Conservation (phyloP, 2,329 filamentous ascomycete genomes). For the Dactylellina parvicollis region DNA sequence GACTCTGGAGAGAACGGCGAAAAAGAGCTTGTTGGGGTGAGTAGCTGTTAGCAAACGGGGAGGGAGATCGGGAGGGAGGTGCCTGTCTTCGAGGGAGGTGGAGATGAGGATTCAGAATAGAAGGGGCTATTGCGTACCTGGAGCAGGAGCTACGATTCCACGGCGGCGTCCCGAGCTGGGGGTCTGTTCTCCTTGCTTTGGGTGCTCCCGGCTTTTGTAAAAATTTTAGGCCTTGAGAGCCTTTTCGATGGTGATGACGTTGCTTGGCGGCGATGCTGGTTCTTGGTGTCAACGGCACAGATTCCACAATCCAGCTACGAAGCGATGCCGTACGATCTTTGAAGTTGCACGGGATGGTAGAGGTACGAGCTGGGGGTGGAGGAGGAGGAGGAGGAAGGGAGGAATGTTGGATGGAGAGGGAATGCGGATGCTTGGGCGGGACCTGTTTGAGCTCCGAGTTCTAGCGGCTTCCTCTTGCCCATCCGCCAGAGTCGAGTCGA, state of each 20-base stretch:
- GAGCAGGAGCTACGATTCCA: constrained; percentile 5
- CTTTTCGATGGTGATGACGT: no score
- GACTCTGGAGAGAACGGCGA: not conserved
- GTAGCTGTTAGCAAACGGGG: not conserved
- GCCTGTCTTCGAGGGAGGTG: no score
- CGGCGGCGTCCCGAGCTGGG: no score
- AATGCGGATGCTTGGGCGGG: not conserved
- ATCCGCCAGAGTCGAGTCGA: no score
- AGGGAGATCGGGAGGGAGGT: constrained; percentile 1
- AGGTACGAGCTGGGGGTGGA: no score
- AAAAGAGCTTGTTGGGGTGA: constrained; percentile 11
- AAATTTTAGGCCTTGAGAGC: no score
- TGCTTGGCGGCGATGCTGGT: constrained; percentile 37
- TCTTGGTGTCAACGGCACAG: constrained; percentile 7
- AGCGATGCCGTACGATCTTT: no score
- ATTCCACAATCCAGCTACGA: not conserved
- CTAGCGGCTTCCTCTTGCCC: constrained; percentile 42
- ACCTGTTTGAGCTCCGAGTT: constrained; percentile 19
- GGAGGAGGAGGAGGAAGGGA: not conserved
- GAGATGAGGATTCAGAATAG: no score
- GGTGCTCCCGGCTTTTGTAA: no score
- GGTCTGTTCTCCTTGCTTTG: constrained; percentile 8
- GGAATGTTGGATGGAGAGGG: constrained; percentile 1
- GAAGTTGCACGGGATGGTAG: no score
- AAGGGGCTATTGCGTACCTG: no score